A percentile compares a stretch with the other conserved stretches of the same genome.
Conservation (phyloP, 306 rosid species). For the Amphicarpaea edgeworthii region DNA sequence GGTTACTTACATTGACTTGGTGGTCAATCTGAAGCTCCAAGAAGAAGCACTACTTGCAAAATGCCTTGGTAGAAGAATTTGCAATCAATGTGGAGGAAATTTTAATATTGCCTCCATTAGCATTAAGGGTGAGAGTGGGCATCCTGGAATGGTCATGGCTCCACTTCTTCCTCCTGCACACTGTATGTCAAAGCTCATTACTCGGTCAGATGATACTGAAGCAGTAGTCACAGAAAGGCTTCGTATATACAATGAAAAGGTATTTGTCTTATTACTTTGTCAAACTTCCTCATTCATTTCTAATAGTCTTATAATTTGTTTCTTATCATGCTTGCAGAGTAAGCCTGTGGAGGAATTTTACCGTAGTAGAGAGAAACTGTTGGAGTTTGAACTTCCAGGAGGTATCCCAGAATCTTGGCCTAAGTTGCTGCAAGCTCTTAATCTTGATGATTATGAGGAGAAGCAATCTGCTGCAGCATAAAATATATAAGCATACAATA, state of each 20-base stretch:
- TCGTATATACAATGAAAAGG: constrained; percentile 81
- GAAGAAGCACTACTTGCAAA: constrained; percentile 89
- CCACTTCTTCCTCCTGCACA: constrained; percentile 94
- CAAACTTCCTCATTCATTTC: background rate
- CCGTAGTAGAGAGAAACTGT: constrained; percentile 71
- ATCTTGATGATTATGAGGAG: constrained; percentile 86
- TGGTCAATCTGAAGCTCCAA: constrained; percentile 82
- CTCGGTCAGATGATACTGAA: constrained; percentile 90
- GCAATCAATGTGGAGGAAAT: constrained; percentile 84
- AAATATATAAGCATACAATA: constrained; percentile 37
- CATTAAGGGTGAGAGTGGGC: constrained; percentile 70
- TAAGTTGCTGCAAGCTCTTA: constrained; percentile 84
- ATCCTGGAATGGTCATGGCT: constrained; percentile 79
- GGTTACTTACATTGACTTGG: constrained; percentile 86
- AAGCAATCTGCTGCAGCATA: constrained; percentile 83
- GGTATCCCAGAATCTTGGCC: constrained; percentile 99
- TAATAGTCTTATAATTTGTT: constrained; percentile 15
- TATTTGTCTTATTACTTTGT: constrained; percentile 35
- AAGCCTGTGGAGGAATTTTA: constrained; percentile 89
- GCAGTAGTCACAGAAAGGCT: constrained; percentile 80
- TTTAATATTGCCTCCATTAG: constrained; percentile 85
- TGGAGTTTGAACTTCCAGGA: constrained; percentile 92
- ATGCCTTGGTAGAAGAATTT: constrained; percentile 93
- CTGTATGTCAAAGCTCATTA: constrained; percentile 87
- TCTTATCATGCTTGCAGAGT: constrained; percentile 60